Evolutionary conservation across 202 grass and related monocot genomes (phyloP), one percentile per base, ranked within the genome.

Genomic region (Carex sylvatica): DNA sequence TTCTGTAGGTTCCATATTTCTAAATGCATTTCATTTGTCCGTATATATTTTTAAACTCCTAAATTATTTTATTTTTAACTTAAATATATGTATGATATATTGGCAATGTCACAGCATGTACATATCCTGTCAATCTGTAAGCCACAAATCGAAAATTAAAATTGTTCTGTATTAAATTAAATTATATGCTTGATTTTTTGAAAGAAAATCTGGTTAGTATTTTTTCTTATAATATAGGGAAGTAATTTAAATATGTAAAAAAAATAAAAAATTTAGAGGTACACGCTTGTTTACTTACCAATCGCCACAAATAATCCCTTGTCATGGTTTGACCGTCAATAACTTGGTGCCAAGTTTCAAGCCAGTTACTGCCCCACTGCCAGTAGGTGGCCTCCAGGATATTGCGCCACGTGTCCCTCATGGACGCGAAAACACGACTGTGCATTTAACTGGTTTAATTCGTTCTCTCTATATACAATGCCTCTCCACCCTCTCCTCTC

Each of bases 361-460:
- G 38, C 68, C n/a, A 36, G 64, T 67, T 67, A 67, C 64, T 67
- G 31, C 28, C 64, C 64, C 64, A 18, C 30, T 67, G 31, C 64
- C 64, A 71, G 68, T 71, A 71, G 68, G 68, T 71, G 38, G 36
- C 68, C 38, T 71, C 68, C 7, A 71, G n/a, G n/a, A 71, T 9
- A 71, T 71, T 46, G 6, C 38, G 68, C 68, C 68, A 71, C 68
- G 68, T 71, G 68, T 71, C 68, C 36, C 68, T 20, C 68, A 47
- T 71, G 15, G n/a, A 47, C 9, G 9, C 68, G 38, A 46, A 23
- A 11, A 71, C 36, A 74, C 13, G 9, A 30, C 13, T 5, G 70
- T 52, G 28, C 73, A 19, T 74, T 77, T 77, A 30, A 40, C 65
- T 68, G 33, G 15, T n/a, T 68, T n/a, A n/a, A n/a, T n/a, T 40